These are phyloP conservation scores for Tubosaeta sp. DNA, from an alignment of 768 basidiomycete species.

Conservation along the genomic window DNA sequence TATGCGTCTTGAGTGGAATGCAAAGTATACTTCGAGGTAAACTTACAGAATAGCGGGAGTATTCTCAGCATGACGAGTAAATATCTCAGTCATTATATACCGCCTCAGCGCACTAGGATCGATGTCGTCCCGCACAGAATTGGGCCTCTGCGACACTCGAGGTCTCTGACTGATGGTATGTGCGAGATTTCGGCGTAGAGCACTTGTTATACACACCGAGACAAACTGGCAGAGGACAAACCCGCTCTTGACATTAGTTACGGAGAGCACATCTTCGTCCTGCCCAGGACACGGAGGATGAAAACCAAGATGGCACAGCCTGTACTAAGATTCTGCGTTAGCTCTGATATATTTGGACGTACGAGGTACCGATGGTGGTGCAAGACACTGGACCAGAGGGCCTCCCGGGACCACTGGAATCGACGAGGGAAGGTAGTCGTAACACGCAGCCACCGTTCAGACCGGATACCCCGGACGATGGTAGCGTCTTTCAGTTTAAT, in stretches of 20 bases:
- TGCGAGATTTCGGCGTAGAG: neutral
- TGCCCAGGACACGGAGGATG: constrained; percentile 71
- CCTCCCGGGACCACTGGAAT: no score
- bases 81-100: constrained; percentile 72
- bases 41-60: constrained; percentile 63
- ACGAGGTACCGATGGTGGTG: no score
- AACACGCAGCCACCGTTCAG: no score
- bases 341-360: neutral
- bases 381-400: no score
- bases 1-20: neutral
- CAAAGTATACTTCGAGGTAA: neutral
- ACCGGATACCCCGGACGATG: no score
- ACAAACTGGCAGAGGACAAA: constrained; percentile 52
- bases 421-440: no score
- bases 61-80: constrained; percentile 55
- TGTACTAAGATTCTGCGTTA: constrained; percentile 24
- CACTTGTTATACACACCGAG: constrained; percentile 41
- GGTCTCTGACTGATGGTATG: constrained; percentile 20
- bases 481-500: no score
- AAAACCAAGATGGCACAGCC: constrained; percentile 76
- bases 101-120: constrained; percentile 50
- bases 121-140: constrained; percentile 39
- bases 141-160: constrained; percentile 11
- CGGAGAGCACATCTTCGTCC: constrained; percentile 70
- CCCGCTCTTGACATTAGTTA: constrained; percentile 62